These are phyloP conservation scores for Globisporangium parvum DNA, from an alignment of 352 stramenopile genomes.

Conservation along the genomic window DNA sequence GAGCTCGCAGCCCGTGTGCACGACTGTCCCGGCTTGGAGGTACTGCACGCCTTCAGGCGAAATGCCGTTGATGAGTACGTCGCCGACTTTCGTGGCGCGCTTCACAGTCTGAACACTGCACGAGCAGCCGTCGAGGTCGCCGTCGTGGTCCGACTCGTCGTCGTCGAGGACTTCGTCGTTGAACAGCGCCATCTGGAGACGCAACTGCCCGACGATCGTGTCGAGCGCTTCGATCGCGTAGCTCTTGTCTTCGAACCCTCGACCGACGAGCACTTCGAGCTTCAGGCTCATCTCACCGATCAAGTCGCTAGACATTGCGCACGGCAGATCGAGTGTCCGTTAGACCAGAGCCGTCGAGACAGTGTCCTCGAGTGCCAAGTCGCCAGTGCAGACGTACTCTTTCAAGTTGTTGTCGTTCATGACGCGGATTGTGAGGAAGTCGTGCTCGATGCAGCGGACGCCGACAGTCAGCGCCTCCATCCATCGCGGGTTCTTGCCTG, in stretches of 20 bases:
- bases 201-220: constrained; percentile 71
- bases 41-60: constrained; percentile 66
- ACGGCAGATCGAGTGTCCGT: not conserved
- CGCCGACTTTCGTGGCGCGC: constrained; percentile 63
- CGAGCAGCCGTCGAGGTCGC: constrained; percentile 60
- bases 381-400: constrained; percentile 32
- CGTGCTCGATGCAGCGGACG: constrained; percentile 75
- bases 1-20: constrained; percentile 55
- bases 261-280: constrained; percentile 59
- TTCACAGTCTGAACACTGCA: constrained; percentile 29
- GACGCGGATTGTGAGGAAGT: constrained; percentile 70
- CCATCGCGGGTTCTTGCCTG: constrained; percentile 73
- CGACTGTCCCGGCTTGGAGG: constrained; percentile 53
- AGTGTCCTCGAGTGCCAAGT: not conserved
- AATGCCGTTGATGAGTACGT: constrained; percentile 71
- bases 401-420: constrained; percentile 80
- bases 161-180: constrained; percentile 77
- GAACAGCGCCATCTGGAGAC: constrained; percentile 66
- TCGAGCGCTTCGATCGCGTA: constrained; percentile 65
- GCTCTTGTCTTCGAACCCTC: constrained; percentile 66
- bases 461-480: constrained; percentile 55
- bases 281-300: constrained; percentile 68
- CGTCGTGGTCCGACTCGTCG: constrained; percentile 37
- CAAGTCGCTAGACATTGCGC: constrained; percentile 28
- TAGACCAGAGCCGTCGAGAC: not conserved